Conservation (phyloP, 164 flowering plant species). For the grape (Vitis vinifera) region DNA sequence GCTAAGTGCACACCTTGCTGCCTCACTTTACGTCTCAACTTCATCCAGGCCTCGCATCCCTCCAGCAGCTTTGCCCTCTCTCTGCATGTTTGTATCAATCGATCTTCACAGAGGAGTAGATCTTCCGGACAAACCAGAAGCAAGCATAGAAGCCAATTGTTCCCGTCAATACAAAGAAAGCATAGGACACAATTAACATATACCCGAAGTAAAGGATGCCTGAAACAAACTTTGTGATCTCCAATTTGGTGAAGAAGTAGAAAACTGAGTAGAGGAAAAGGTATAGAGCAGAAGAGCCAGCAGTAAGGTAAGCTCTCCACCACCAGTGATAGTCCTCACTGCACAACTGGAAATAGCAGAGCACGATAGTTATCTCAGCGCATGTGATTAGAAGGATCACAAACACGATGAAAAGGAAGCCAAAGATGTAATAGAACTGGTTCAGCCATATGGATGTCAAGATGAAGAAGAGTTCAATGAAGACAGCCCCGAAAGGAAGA, state of each 20-base stretch:
- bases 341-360: conserved; percentile 90
- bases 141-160: conserved; percentile 85
- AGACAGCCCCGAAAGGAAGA: conserved; percentile 80
- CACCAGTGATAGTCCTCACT: conserved; percentile 91
- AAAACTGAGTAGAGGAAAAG: conserved; percentile 78
- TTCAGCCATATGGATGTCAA: conserved; percentile 77
- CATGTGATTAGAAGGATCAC: conserved; percentile 80
- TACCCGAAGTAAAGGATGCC: conserved; percentile 84
- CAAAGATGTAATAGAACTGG: conserved; percentile 93
- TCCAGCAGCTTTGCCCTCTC: too few species aligned
- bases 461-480: conserved; percentile 81
- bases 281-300: conserved; percentile 86
- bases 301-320: conserved; percentile 88
- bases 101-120: conserved; percentile 74
- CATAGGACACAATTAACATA: conserved; percentile 72
- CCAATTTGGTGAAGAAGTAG: conserved; percentile 84
- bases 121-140: conserved; percentile 85
- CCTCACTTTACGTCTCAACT: conserved; percentile 1
- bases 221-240: conserved; percentile 73
- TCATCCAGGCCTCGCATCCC: neutral
- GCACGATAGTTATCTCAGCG: conserved; percentile 83
- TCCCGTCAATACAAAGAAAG: conserved; percentile 83
- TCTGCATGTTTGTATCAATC: conserved; percentile 26
- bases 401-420: conserved; percentile 87
- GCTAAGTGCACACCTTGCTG: neutral